A percentile compares a stretch with the other conserved stretches of the same genome.
Evolutionary conservation across 1,284 basidiomycete genomes (phyloP).

Genomic region (Takashimella koratensis): DNA sequence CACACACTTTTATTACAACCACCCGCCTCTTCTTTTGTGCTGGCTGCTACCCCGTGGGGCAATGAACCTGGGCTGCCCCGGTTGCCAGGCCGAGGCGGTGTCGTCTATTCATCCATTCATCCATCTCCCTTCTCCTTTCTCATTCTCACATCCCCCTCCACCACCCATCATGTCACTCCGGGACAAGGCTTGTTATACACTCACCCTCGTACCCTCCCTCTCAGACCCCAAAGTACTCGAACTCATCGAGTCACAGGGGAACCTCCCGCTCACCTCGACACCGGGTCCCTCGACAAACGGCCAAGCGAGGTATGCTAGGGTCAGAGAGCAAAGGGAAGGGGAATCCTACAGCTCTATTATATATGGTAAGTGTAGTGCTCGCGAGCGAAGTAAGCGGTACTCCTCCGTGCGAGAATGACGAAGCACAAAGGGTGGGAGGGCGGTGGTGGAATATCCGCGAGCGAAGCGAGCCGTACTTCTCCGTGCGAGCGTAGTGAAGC

Average conservation of each 20-base stretch:
- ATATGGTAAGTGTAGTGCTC: constrained; percentile 37
- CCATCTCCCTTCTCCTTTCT: background rate
- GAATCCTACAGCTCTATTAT: constrained; percentile 34
- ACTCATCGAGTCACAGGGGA: constrained; percentile 22
- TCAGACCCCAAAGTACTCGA: constrained; percentile 24
- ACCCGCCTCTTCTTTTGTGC: too few species aligned
- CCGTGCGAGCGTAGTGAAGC: too few species aligned
- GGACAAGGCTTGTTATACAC: constrained; percentile 37
- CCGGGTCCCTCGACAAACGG: constrained; percentile 3
- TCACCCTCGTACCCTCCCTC: constrained; percentile 21
- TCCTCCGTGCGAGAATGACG: too few species aligned
- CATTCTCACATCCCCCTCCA: background rate
- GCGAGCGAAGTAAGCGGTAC: background rate
- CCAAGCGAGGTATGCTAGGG: constrained; percentile 31
- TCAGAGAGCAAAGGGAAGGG: constrained; percentile 24
- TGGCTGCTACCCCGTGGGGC: too few species aligned
- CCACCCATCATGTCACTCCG: constrained; percentile 32
- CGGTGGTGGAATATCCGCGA: background rate
- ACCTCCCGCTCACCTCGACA: background rate
- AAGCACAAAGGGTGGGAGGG: too few species aligned
- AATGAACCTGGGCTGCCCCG: too few species aligned
- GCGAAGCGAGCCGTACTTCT: background rate
- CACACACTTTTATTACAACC: too few species aligned
- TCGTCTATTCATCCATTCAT: background rate
- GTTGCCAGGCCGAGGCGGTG: background rate